Percentiles rank a stretch among this genome's conserved stretches.
phyloP scores from a whole-genome alignment of 345 rosid genomes.

The Eutrema japonicum region DNA sequence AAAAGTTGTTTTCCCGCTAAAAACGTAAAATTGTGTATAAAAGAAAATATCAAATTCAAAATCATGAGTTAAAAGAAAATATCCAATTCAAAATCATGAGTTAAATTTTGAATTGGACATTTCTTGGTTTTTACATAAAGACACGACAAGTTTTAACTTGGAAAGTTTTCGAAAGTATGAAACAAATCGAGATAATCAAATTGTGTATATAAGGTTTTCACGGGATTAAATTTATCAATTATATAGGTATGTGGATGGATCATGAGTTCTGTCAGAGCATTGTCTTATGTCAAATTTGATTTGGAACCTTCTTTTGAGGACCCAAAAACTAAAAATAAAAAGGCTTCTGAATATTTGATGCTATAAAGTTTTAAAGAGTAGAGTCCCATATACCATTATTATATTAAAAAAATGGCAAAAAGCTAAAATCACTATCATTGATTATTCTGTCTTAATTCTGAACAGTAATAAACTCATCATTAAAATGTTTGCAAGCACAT shows the following conservation, averaged over 20 bases:
- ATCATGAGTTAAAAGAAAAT: too few relatives aligned
- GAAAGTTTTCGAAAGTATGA: constrained; percentile 27
- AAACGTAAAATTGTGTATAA: too few relatives aligned
- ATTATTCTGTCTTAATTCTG: neutral
- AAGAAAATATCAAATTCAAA: too few relatives aligned
- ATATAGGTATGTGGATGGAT: constrained; percentile 36
- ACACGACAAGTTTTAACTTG: constrained; percentile 22
- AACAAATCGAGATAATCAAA: constrained; percentile 29
- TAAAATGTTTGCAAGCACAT: constrained; percentile 33
- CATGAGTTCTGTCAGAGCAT: constrained; percentile 42
- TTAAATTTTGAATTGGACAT: constrained; percentile 21
- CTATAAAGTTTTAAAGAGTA: neutral
- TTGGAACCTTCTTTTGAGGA: constrained; percentile 44
- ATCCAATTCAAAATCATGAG: too few relatives aligned
- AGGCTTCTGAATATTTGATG: neutral
- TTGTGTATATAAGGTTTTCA: constrained; percentile 13
- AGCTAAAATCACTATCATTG: neutral
- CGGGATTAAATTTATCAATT: constrained; percentile 17
- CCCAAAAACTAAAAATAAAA: constrained; percentile 19
- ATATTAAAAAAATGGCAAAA: neutral
- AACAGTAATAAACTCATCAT: neutral
- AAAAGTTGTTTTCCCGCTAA: too few relatives aligned
- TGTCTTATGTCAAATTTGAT: constrained; percentile 40
- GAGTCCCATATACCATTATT: constrained; percentile 12
- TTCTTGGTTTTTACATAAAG: constrained; percentile 36